Evolutionary conservation across 2,329 filamentous ascomycete species (phyloP).

Genomic region (Aspergillus sp.): DNA sequence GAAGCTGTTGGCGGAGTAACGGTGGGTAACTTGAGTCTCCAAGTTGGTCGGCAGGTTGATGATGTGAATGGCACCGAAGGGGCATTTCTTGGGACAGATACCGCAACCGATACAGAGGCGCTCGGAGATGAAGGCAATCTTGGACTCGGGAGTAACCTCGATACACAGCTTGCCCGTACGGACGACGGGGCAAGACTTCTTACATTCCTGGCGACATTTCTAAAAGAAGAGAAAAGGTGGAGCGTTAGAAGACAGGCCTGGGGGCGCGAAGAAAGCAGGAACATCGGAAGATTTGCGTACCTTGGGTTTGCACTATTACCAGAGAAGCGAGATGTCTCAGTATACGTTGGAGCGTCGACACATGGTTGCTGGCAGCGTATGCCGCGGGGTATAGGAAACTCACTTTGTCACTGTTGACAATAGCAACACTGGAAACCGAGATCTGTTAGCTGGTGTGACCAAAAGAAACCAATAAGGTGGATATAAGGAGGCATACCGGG

Average conservation of each 20-base stretch:
- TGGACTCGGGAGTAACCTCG: slow-evolving; percentile 83
- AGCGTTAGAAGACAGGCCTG: slow-evolving; percentile 24
- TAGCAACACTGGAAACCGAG: slow-evolving; percentile 74
- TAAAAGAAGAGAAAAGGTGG: slow-evolving; percentile 37
- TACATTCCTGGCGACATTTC: slow-evolving; percentile 99
- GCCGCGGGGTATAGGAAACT: slow-evolving; percentile 38
- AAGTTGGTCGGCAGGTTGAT: slow-evolving; percentile 99
- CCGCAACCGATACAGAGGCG: slow-evolving; percentile 95
- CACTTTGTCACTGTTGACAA: slow-evolving; percentile 98
- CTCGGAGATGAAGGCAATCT: slow-evolving; percentile 98
- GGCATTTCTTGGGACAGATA: slow-evolving; percentile 99
- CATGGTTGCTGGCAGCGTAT: slow-evolving; percentile 39
- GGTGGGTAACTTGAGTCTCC: slow-evolving; percentile 95
- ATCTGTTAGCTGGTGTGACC: slow-evolving; percentile 21
- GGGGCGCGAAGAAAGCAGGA: not conserved
- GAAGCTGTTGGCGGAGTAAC: slow-evolving; percentile 99
- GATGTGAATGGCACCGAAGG: slow-evolving; percentile 97
- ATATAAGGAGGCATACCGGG: slow-evolving; percentile 67
- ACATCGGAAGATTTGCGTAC: slow-evolving; percentile 47
- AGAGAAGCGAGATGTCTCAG: slow-evolving; percentile 15
- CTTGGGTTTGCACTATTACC: slow-evolving; percentile 78
- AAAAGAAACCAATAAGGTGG: not conserved
- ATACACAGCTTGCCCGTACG: slow-evolving; percentile 97
- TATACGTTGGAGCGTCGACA: slow-evolving; percentile 40
- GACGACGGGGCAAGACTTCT: slow-evolving; percentile 97